Percentiles rank a stretch among this genome's conserved stretches.
Evolutionary conservation across 192 early-diverging fungal species (phyloP).

Genomic region (Coemansia reversa): DNA sequence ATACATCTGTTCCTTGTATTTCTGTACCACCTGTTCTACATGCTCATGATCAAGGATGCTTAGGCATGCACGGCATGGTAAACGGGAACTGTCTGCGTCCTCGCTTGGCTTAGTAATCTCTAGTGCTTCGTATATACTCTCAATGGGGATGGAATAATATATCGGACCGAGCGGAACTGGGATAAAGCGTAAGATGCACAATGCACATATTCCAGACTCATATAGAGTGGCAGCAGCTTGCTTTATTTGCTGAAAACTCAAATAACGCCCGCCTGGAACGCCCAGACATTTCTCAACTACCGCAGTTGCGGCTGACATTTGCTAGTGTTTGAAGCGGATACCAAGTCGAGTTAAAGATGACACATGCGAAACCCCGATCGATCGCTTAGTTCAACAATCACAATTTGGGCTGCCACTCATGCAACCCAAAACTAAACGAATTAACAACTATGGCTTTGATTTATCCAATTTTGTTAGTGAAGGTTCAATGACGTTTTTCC

Average conservation of each 20-base stretch:
- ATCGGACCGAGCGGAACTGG: slow-evolving; percentile 16
- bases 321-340: too few relatives aligned
- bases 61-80: slow-evolving; percentile 35
- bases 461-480: too few relatives aligned
- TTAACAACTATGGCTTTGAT: too few relatives aligned
- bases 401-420: too few relatives aligned
- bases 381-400: too few relatives aligned
- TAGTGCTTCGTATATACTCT: not conserved
- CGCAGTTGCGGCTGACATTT: not conserved
- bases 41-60: slow-evolving; percentile 13
- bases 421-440: too few relatives aligned
- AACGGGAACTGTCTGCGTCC: too few relatives aligned
- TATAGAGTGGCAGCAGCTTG: slow-evolving; percentile 5
- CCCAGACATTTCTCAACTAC: not conserved
- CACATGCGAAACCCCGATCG: too few relatives aligned
- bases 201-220: slow-evolving; percentile 8
- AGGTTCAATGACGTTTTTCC: too few relatives aligned
- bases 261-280: not conserved
- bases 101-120: not conserved
- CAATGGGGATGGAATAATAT: slow-evolving; percentile 10
- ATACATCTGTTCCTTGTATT: slow-evolving; percentile 18
- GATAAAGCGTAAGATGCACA: slow-evolving; percentile 33
- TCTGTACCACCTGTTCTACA: slow-evolving; percentile 4
- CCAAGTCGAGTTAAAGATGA: too few relatives aligned
- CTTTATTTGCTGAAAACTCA: not conserved